Conservation (phyloP, 75 land plant species). For the Cryptomeria japonica region DNA sequence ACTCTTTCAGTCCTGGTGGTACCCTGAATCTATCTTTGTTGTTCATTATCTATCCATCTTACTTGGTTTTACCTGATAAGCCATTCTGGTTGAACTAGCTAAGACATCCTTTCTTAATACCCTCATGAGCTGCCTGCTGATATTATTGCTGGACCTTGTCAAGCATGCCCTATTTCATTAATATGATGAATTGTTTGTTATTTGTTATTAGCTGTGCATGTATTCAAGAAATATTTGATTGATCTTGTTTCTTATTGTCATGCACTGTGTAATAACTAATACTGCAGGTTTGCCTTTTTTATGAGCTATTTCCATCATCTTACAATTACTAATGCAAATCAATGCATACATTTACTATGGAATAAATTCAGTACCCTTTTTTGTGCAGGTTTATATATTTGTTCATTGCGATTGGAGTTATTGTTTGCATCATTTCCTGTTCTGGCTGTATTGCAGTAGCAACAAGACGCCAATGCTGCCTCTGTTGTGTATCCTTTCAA, state of each 20-base stretch:
- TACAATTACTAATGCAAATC: neutral
- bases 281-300: neutral
- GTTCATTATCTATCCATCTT: neutral
- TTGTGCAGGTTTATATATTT: slow-evolving; percentile 90
- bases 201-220: neutral
- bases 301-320: neutral
- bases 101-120: neutral
- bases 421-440: slow-evolving; percentile 69
- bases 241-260: neutral
- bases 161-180: neutral
- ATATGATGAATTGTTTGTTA: neutral
- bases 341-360: neutral
- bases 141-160: neutral
- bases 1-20: neutral
- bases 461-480: slow-evolving; percentile 81
- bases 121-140: neutral
- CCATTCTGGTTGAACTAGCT: neutral
- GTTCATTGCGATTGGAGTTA: slow-evolving; percentile 77
- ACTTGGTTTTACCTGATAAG: neutral
- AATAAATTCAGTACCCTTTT: neutral
- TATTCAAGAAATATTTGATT: neutral
- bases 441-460: slow-evolving; percentile 81
- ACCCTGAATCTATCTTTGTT: neutral
- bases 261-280: neutral
- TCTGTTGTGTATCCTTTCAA: slow-evolving; percentile 83